Base-by-base conservation (phyloP, 1,139 yeast species). In the Yamadazyma mexicana region DNA sequence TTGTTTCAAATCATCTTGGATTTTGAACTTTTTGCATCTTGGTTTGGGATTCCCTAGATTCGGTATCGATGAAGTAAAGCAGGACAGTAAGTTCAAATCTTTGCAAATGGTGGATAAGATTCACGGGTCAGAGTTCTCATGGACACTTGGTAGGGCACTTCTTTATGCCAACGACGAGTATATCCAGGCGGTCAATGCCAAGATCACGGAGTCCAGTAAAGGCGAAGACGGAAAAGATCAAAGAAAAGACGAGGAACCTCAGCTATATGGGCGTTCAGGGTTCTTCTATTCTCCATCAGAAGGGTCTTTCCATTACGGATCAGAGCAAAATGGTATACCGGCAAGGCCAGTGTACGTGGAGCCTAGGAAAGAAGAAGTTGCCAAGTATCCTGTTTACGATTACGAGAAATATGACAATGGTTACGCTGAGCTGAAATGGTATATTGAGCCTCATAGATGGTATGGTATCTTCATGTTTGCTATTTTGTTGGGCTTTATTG, bases 61-160 rank as follows among this genome's bases (percentile, higher is more conserved):
- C 50, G 80, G 77, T 0, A 67, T 73, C 17, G 79, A 74, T 46
- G 60, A 61, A 17, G 46, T 47, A 4, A 52, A 51, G 35, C 55
- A 55, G 34, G 55, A 53, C 32, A 56, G 53, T 11, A 54, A 55
- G 30, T 68, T 62, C 55, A 68, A 76, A 39, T 70, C 85, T 0
- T 72, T 87, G 42, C 79, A 76, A 43, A 68, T 85, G 16, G 80
- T 82, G 15, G 86, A 83, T 45, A 69, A 73, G 39, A 65, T 86
- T 35, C 79, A 79, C 31, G 88, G 87, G 0, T 67, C 77, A 1
- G 79, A 82, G 29, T 83, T 85, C 45, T 78, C 92, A 1, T 87
- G 96, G 96, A 86, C 95, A 0, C 62, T 87, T 34, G 96, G 95
- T 2, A 69, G 91, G 38, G 95, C 94, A 3, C 59, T 87, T 4